phyloP scores from a whole-genome alignment of 2,329 filamentous ascomycete genomes.

The Exophiala viscosa region DNA sequence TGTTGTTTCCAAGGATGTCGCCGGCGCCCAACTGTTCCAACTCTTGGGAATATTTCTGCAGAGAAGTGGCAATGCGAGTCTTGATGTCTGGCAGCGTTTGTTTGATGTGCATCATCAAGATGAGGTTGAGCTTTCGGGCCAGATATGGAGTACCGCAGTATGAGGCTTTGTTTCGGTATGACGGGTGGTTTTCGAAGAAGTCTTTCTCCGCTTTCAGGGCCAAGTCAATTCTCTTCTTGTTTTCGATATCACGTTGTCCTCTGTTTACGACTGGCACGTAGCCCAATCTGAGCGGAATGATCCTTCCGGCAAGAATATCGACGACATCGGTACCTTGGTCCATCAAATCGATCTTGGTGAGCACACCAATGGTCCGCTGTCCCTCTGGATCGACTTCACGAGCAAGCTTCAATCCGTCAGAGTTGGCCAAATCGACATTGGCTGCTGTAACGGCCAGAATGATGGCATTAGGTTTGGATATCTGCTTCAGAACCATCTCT shows the following conservation, averaged over 20 bases:
- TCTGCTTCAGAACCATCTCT: conserved; percentile 98
- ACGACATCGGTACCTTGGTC: conserved; percentile 97
- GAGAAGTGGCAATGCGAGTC: conserved; percentile 85
- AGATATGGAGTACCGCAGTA: conserved; percentile 98
- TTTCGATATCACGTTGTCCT: conserved; percentile 97
- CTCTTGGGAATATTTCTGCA: conserved; percentile 86
- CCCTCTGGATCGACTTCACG: conserved; percentile 96
- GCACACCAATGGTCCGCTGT: conserved; percentile 94
- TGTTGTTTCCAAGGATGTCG: conserved; percentile 92
- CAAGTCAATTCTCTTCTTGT: conserved; percentile 88
- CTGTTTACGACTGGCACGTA: conserved; percentile 98
- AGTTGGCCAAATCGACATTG: conserved; percentile 98
- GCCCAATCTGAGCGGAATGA: conserved; percentile 89
- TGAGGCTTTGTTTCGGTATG: conserved; percentile 95
- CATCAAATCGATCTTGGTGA: conserved; percentile 99
- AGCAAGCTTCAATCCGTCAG: conserved; percentile 92
- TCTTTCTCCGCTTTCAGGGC: conserved; percentile 91
- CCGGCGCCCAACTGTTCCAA: conserved; percentile 73
- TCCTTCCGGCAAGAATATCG: conserved; percentile 93
- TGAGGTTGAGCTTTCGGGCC: conserved; percentile 93
- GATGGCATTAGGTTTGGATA: conserved; percentile 96
- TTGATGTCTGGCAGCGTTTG: conserved; percentile 99
- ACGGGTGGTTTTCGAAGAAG: conserved; percentile 98
- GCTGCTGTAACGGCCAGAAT: conserved; percentile 94
- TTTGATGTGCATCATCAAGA: conserved; percentile 99